Evolutionary conservation across 371 early-diverging fungal species (phyloP).

Genomic region (Syncephalastrum sp.): DNA sequence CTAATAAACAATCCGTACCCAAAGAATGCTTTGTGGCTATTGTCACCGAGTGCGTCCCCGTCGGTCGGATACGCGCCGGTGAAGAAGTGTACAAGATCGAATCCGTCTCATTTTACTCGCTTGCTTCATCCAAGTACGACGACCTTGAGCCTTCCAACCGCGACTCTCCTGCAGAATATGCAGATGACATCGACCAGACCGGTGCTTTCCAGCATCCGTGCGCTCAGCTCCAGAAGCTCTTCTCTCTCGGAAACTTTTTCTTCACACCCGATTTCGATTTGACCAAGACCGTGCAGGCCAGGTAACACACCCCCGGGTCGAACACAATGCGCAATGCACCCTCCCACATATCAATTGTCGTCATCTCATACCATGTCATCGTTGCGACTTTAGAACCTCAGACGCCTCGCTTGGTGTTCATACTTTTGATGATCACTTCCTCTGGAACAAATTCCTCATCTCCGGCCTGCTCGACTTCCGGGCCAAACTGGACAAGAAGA

Average conservation of each 20-base stretch:
- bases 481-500: conserved; percentile 60
- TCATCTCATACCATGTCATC: neutral
- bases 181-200: conserved; percentile 35
- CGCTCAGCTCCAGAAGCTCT: conserved; percentile 59
- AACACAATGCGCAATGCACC: neutral
- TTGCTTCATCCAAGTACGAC: conserved; percentile 59
- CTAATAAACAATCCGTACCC: neutral
- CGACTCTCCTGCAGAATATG: conserved; percentile 14
- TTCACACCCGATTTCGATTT: conserved; percentile 77
- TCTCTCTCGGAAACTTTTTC: conserved; percentile 74
- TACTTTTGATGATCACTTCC: conserved; percentile 69
- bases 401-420: conserved; percentile 44
- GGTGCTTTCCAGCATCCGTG: conserved; percentile 58
- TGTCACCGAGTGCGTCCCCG: conserved; percentile 63
- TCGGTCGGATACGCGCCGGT: conserved; percentile 60
- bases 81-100: conserved; percentile 61
- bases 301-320: conserved; percentile 31
- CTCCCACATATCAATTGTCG: neutral
- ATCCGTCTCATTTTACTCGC: conserved; percentile 64
- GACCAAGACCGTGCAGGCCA: conserved; percentile 67
- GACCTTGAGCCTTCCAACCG: conserved; percentile 38
- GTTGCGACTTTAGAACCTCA: conserved; percentile 30
- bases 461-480: conserved; percentile 76
- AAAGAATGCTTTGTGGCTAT: conserved; percentile 74
- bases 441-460: conserved; percentile 89